Evolutionary conservation across 2,329 filamentous ascomycete species (phyloP).

Genomic region (Claviceps fusiformis): DNA sequence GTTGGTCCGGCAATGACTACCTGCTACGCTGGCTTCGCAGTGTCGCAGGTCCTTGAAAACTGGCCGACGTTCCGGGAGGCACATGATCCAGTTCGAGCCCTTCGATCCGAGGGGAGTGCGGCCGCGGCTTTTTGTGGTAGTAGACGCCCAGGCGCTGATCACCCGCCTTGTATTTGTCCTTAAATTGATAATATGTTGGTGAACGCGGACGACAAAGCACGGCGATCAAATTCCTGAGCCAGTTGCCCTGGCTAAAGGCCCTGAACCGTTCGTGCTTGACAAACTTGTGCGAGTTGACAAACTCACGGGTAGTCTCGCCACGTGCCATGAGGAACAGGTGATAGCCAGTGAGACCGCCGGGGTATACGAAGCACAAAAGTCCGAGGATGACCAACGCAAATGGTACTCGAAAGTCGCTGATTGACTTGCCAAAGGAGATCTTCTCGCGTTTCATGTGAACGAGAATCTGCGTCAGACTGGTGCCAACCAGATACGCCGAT

Average conservation of each 20-base stretch:
- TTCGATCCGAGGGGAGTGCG: slow-evolving; percentile 25
- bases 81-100: slow-evolving; percentile 64
- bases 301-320: slow-evolving; percentile 91
- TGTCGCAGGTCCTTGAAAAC: slow-evolving; percentile 41
- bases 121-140: slow-evolving; percentile 26
- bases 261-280: slow-evolving; percentile 80
- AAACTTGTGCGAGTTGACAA: slow-evolving; percentile 93
- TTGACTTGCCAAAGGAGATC: slow-evolving; percentile 54
- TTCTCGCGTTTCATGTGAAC: slow-evolving; percentile 51
- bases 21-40: slow-evolving; percentile 23
- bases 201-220: slow-evolving; percentile 74
- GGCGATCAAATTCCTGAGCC: slow-evolving; percentile 64
- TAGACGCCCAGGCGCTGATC: slow-evolving; percentile 66
- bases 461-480: slow-evolving; percentile 68
- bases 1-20: not conserved
- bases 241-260: slow-evolving; percentile 69
- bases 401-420: slow-evolving; percentile 59
- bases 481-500: slow-evolving; percentile 59
- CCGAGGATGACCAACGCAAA: slow-evolving; percentile 86
- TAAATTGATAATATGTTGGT: slow-evolving; percentile 83
- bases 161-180: slow-evolving; percentile 58
- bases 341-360: slow-evolving; percentile 70
- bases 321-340: slow-evolving; percentile 83
- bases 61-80: slow-evolving; percentile 22
- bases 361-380: slow-evolving; percentile 62